These are phyloP conservation scores for Fusarium duplospermum DNA, from an alignment of 2,329 filamentous ascomycete species.

Conservation along the genomic window DNA sequence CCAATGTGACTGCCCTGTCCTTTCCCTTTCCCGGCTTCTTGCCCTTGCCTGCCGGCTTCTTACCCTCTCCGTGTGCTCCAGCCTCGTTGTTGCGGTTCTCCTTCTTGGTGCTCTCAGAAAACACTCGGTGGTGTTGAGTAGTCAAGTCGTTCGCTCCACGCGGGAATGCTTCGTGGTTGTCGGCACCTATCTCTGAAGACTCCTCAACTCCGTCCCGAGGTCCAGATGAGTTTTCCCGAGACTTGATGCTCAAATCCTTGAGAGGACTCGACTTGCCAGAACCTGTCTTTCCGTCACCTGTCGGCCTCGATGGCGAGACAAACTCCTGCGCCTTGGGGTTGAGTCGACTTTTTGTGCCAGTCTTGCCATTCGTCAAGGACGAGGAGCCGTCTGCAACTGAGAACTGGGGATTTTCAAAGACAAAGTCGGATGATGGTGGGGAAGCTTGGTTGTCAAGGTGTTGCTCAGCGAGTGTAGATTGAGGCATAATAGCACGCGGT, in stretches of 20 bases:
- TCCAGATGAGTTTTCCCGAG: neutral
- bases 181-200: neutral
- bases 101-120: conserved; percentile 6
- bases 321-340: conserved; percentile 40
- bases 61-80: conserved; percentile 8
- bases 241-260: neutral
- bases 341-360: conserved; percentile 16
- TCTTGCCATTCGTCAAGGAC: neutral
- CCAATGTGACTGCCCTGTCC: conserved; percentile 10
- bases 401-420: conserved; percentile 13
- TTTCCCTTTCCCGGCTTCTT: conserved; percentile 26
- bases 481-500: conserved; percentile 26
- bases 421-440: conserved; percentile 27
- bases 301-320: conserved; percentile 33
- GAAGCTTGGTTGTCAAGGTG: conserved; percentile 4
- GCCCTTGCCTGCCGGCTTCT: conserved; percentile 14
- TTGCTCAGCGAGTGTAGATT: conserved; percentile 30
- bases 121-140: conserved; percentile 5
- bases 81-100: neutral
- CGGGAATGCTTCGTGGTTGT: neutral
- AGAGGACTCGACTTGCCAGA: neutral
- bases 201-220: neutral
- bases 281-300: neutral
- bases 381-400: neutral
- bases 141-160: neutral